Evolutionary conservation across 371 early-diverging fungal genomes (phyloP).

Genomic region (Mortierella sp.): DNA sequence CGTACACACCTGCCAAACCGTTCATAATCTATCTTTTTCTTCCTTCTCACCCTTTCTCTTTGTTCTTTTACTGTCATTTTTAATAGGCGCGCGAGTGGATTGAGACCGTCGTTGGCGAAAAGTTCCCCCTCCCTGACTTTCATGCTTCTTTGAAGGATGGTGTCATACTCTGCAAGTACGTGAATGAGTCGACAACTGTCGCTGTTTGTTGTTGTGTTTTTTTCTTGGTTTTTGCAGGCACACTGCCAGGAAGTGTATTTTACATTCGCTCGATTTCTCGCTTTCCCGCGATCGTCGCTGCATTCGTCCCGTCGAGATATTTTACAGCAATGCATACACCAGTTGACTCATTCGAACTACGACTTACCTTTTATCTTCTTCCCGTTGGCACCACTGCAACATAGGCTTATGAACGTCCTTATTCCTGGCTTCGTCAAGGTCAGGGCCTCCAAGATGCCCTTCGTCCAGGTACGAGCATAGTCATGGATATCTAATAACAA

Average conservation of each 20-base stretch:
- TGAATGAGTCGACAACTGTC: not conserved
- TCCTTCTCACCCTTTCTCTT: not conserved
- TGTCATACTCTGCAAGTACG: constrained; percentile 84
- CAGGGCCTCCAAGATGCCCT: constrained; percentile 81
- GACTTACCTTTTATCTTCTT: not conserved
- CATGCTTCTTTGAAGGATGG: constrained; percentile 87
- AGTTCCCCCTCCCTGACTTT: constrained; percentile 66
- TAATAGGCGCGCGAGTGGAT: constrained; percentile 76
- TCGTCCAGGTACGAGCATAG: constrained; percentile 75
- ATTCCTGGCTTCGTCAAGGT: constrained; percentile 72
- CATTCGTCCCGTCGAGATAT: not conserved
- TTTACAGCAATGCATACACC: not conserved
- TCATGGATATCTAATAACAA: not conserved
- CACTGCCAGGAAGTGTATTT: not conserved
- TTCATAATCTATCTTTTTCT: not conserved
- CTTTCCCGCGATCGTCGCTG: not conserved
- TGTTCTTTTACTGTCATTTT: not conserved
- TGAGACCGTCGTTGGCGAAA: constrained; percentile 70
- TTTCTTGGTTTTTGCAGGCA: not conserved
- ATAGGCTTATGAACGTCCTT: constrained; percentile 73
- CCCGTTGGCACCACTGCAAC: not conserved
- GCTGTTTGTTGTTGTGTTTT: not conserved
- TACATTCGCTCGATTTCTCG: not conserved
- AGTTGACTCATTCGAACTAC: not conserved
- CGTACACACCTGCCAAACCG: not conserved